A percentile compares a stretch with the other conserved stretches of the same genome.
Conservation (phyloP, 2,329 filamentous ascomycete species). For the Fusarium clavum region DNA sequence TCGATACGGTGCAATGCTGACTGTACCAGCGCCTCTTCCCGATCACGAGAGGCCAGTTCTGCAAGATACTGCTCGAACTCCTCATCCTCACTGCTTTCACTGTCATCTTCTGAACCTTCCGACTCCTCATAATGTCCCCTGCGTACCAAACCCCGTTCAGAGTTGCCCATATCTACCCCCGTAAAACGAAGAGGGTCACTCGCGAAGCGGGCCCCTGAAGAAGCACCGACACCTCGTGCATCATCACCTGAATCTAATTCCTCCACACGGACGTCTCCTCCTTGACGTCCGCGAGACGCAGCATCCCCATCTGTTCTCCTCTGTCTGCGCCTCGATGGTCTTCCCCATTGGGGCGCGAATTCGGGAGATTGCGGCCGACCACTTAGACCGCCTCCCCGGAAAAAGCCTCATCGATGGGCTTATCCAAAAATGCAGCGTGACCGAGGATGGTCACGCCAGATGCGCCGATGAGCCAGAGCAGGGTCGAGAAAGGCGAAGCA, state of each 20-base stretch:
- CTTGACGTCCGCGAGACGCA: slow-evolving; percentile 55
- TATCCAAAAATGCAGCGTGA: slow-evolving; percentile 95
- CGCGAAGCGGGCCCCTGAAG: slow-evolving; percentile 61
- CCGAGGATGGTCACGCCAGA: slow-evolving; percentile 93
- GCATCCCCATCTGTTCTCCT: slow-evolving; percentile 66
- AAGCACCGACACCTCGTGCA: slow-evolving; percentile 65
- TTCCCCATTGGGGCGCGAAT: slow-evolving; percentile 96
- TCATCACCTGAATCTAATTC: slow-evolving; percentile 75
- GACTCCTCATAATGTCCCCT: slow-evolving; percentile 52
- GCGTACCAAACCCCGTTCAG: slow-evolving; percentile 53
- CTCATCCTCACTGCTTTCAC: slow-evolving; percentile 49
- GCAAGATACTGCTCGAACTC: slow-evolving; percentile 63
- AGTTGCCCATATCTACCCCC: slow-evolving; percentile 66
- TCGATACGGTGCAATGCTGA: slow-evolving; percentile 84
- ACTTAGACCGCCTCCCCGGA: slow-evolving; percentile 99
- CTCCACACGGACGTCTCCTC: slow-evolving; percentile 64
- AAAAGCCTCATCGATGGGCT: slow-evolving; percentile 99
- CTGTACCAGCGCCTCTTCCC: slow-evolving; percentile 81
- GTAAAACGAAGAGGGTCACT: slow-evolving; percentile 72
- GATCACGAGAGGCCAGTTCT: slow-evolving; percentile 68
- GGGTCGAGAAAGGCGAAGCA: slow-evolving; percentile 84
- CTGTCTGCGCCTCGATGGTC: slow-evolving; percentile 92
- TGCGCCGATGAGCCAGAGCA: slow-evolving; percentile 96
- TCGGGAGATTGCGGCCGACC: slow-evolving; percentile 99
- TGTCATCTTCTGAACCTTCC: slow-evolving; percentile 51